These are phyloP conservation scores for Eucalyptus erythrocorys DNA, from an alignment of 345 rosid genomes.

Conservation along the genomic window DNA sequence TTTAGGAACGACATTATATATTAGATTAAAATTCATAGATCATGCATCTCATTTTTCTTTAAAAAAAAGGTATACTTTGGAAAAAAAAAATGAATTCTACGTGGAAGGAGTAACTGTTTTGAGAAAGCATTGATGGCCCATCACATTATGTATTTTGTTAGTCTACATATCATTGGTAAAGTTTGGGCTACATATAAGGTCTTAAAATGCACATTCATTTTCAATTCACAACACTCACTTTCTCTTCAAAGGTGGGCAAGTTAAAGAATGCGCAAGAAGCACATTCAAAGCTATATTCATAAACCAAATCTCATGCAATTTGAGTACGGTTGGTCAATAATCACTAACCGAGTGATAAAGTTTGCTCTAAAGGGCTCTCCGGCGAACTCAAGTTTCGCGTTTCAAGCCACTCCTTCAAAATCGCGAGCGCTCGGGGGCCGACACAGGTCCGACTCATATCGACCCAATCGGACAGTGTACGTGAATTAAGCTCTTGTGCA, in stretches of 20 bases:
- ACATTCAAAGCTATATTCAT: neutral
- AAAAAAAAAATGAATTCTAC: neutral
- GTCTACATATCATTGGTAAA: neutral
- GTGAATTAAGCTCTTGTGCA: neutral
- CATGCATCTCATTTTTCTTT: accelerated
- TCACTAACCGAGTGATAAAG: neutral
- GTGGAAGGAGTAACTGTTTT: neutral
- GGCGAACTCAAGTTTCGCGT: neutral
- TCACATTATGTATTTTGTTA: neutral
- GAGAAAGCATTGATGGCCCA: neutral
- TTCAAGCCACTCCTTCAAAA: neutral
- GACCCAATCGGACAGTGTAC: neutral
- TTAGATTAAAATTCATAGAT: no score
- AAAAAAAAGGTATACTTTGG: neutral
- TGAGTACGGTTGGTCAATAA: neutral
- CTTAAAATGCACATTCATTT: neutral
- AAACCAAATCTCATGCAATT: neutral
- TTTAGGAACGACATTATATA: accelerated
- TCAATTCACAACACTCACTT: neutral
- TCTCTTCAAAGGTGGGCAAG: neutral
- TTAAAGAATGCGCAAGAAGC: neutral
- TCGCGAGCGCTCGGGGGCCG: neutral
- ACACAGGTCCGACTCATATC: neutral
- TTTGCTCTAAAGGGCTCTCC: neutral
- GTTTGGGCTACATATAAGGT: neutral